Conservation (phyloP, 768 basidiomycete genomes). For the Kwoniella sp. region DNA sequence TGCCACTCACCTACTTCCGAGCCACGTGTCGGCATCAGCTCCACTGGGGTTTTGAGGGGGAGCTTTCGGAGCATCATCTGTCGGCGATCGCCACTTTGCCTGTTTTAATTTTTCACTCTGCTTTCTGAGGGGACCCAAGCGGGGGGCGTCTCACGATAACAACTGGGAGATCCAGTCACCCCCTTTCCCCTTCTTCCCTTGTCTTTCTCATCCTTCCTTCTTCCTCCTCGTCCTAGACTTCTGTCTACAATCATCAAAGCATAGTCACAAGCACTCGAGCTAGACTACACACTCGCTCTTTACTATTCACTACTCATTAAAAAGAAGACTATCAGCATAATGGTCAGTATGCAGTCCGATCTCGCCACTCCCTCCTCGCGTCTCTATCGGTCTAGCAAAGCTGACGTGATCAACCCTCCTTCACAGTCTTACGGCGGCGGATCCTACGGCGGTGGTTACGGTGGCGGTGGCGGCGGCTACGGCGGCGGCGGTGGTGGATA, state of each 20-base stretch:
- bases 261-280: too few species aligned
- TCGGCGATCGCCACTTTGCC: too few species aligned
- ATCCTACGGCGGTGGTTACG: constrained; percentile 24
- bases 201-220: neutral
- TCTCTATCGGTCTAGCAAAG: neutral
- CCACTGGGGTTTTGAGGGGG: too few species aligned
- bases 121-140: too few species aligned
- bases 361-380: constrained; percentile 9
- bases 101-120: constrained; percentile 2
- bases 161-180: too few species aligned
- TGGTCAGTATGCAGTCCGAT: neutral
- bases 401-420: constrained; percentile 12
- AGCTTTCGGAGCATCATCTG: too few species aligned
- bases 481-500: constrained; percentile 36
- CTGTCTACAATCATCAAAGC: too few species aligned
- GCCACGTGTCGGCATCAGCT: too few species aligned
- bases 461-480: constrained; percentile 29
- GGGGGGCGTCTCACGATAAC: too few species aligned
- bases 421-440: constrained; percentile 24
- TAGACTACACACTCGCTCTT: neutral
- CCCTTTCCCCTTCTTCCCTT: constrained; percentile 3
- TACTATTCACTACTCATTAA: neutral
- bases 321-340: neutral
- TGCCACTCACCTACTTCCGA: too few species aligned
- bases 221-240: neutral